A percentile compares a stretch with the other conserved stretches of the same genome.
These are phyloP conservation scores for Candida golubevii DNA, from an alignment of 805 yeast genomes.

Conservation along the genomic window DNA sequence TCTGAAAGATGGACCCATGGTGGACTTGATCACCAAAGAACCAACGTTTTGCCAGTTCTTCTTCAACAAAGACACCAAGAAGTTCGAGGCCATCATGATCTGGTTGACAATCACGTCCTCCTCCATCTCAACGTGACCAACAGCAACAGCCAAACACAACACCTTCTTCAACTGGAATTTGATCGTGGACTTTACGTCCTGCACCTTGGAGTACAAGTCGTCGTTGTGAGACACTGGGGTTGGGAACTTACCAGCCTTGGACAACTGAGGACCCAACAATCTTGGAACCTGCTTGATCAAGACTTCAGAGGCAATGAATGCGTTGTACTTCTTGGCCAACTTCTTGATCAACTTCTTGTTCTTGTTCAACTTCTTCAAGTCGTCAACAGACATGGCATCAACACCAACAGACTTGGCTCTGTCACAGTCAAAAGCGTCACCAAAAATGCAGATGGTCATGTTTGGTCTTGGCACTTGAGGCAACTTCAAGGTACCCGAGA, in stretches of 20 bases:
- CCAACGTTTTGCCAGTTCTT: constrained; percentile 99
- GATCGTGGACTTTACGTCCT: constrained; percentile 98
- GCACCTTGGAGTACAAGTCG: constrained; percentile 92
- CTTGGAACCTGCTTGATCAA: constrained; percentile 99
- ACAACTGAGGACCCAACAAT: constrained; percentile 99
- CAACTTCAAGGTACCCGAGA: constrained; percentile 98
- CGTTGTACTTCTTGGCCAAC: constrained; percentile 99
- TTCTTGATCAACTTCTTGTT: constrained; percentile 99
- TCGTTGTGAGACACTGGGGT: constrained; percentile 99
- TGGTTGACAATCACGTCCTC: constrained; percentile 95
- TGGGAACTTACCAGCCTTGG: constrained; percentile 99
- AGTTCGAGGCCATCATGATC: constrained; percentile 98
- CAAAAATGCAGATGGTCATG: constrained; percentile 99
- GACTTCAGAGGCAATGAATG: constrained; percentile 98
- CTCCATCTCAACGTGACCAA: constrained; percentile 99
- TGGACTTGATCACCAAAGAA: constrained; percentile 95
- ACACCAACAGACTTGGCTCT: constrained; percentile 99
- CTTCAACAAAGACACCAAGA: constrained; percentile 98
- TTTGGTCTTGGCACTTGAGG: constrained; percentile 99
- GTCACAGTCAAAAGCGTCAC: constrained; percentile 99
- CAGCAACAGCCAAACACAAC: constrained; percentile 98
- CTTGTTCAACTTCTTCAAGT: constrained; percentile 99
- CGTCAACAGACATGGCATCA: constrained; percentile 99
- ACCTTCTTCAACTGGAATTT: constrained; percentile 99
- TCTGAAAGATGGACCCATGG: constrained; percentile 99